Conservation (phyloP, 768 basidiomycete genomes). For the Agaricus blazei region DNA sequence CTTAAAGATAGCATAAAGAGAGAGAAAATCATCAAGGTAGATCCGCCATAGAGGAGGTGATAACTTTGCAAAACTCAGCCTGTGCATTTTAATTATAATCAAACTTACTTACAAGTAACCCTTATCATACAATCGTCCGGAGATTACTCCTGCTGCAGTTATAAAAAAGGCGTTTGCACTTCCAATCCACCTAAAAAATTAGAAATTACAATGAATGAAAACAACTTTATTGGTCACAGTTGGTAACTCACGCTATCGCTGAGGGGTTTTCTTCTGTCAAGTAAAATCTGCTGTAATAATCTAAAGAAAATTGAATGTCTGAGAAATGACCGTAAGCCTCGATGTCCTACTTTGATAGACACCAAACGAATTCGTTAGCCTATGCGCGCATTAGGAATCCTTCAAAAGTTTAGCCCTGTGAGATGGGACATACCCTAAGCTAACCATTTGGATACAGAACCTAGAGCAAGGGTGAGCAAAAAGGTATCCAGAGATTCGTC, state of each 20-base stretch:
- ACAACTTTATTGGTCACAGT: not conserved
- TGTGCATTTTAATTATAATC: no score
- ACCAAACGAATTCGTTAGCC: conserved; percentile 21
- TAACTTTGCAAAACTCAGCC: conserved; percentile 13
- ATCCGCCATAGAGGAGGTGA: conserved; percentile 23
- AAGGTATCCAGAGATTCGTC: no score
- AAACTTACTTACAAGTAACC: conserved; percentile 21
- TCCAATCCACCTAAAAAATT: conserved; percentile 21
- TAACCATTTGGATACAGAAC: conserved; percentile 16
- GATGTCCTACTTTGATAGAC: conserved; percentile 18
- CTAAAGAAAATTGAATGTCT: conserved; percentile 1
- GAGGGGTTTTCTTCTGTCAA: conserved; percentile 16
- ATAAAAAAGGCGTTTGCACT: conserved; percentile 21
- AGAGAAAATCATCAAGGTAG: conserved; percentile 22
- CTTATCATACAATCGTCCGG: conserved; percentile 23
- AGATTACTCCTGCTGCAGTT: conserved; percentile 17
- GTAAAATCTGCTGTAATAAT: conserved; percentile 22
- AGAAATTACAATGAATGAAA: no score
- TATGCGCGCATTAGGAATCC: not conserved
- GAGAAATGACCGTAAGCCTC: not conserved
- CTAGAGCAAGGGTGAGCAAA: not conserved
- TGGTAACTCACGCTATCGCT: conserved; percentile 17
- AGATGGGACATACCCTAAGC: conserved; percentile 17
- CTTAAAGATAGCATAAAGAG: conserved; percentile 29
- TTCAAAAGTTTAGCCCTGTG: not conserved